Conservation (phyloP, 208 protist species). For the Herpetomonas tarakana region DNA sequence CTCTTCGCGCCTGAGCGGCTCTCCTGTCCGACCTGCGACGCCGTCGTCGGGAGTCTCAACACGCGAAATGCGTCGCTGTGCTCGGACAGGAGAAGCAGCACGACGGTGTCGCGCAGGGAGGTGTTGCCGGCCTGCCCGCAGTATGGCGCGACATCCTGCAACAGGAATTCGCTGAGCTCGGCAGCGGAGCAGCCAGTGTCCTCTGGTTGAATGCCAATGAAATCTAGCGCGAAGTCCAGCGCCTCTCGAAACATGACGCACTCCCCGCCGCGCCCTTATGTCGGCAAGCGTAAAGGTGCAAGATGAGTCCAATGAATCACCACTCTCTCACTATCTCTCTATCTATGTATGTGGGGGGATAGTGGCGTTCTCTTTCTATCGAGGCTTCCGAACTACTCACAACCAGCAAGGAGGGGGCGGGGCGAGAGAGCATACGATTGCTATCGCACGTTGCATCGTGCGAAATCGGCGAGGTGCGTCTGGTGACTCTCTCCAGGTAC, state of each 20-base stretch:
- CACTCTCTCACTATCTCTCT: too few species aligned
- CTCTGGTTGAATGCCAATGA: conserved; percentile 58
- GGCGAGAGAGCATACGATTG: too few species aligned
- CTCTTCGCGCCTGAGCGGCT: too few species aligned
- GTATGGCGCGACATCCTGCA: conserved; percentile 53
- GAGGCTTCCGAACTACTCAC: too few species aligned
- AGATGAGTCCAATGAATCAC: too few species aligned
- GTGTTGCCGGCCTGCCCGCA: conserved; percentile 36
- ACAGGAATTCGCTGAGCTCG: conserved; percentile 68
- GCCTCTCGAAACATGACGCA: conserved; percentile 64
- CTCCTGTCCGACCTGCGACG: too few species aligned
- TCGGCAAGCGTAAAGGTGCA: not conserved
- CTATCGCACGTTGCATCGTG: too few species aligned
- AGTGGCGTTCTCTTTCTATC: too few species aligned
- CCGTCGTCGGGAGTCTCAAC: not conserved
- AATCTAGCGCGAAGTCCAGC: conserved; percentile 48
- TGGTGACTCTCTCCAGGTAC: too few species aligned
- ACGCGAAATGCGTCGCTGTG: conserved; percentile 6
- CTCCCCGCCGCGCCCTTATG: not conserved
- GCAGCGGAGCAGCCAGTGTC: conserved; percentile 39
- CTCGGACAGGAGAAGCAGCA: conserved; percentile 31
- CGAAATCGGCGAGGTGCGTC: too few species aligned
- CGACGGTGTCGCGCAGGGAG: conserved; percentile 42
- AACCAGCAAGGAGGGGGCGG: too few species aligned
- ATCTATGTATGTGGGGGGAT: too few species aligned